Conservation (phyloP, 176 grass and related monocot genomes). For the Puya raimondii region DNA sequence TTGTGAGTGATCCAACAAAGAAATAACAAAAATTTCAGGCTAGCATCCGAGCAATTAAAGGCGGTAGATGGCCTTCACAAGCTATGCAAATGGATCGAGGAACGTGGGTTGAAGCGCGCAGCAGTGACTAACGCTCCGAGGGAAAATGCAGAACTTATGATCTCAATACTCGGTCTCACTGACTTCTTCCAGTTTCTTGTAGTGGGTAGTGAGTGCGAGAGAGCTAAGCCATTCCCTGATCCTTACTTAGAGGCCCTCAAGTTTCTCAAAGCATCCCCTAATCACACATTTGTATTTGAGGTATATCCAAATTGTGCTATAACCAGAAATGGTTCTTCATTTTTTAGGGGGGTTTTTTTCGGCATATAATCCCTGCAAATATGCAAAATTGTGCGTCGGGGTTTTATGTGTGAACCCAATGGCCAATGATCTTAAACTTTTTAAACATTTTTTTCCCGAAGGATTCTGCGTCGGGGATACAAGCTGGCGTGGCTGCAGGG, state of each 20-base stretch:
- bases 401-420: no score
- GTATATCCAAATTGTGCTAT: constrained; percentile 17
- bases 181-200: constrained; percentile 63
- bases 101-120: constrained; percentile 41
- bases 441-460: constrained; percentile 1
- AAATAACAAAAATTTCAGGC: constrained; percentile 28
- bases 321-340: background rate
- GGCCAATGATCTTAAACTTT: no score
- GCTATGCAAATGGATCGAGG: constrained; percentile 52
- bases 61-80: constrained; percentile 44
- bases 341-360: background rate
- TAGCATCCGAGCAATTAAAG: constrained; percentile 39
- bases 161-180: constrained; percentile 49
- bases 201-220: constrained; percentile 54
- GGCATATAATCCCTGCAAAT: no score
- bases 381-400: no score
- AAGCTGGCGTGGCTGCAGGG: constrained; percentile 62
- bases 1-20: background rate
- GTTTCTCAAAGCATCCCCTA: constrained; percentile 37
- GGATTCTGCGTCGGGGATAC: constrained; percentile 68
- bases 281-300: constrained; percentile 77
- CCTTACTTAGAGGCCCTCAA: constrained; percentile 69
- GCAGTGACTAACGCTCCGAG: constrained; percentile 72
- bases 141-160: constrained; percentile 53
- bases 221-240: constrained; percentile 69